phyloP scores from a whole-genome alignment of 1,284 basidiomycete genomes.

The Sanghuangporus weigelae region DNA sequence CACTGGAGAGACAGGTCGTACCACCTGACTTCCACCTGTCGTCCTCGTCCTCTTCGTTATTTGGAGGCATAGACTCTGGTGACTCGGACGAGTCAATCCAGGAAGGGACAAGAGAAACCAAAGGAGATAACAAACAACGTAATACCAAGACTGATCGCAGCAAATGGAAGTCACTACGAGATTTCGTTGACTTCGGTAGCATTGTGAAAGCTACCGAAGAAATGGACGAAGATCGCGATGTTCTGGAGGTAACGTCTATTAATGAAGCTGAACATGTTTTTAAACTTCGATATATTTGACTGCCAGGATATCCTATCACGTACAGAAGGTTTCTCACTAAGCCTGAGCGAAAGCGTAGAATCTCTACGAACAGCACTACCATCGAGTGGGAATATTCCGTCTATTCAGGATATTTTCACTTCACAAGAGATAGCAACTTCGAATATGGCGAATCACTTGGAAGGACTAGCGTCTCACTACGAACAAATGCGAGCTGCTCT shows the following conservation, averaged over 20 bases:
- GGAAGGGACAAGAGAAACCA: background rate
- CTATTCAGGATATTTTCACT: constrained; percentile 44
- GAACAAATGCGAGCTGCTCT: constrained; percentile 66
- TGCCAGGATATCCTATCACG: constrained; percentile 51
- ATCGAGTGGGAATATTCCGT: constrained; percentile 30
- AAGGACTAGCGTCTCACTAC: constrained; percentile 66
- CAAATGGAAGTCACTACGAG: constrained; percentile 73
- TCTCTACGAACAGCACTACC: constrained; percentile 52
- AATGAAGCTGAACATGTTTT: background rate
- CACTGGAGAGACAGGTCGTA: constrained; percentile 62
- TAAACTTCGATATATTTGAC: background rate
- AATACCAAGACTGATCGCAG: constrained; percentile 40
- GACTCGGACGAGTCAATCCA: constrained; percentile 21
- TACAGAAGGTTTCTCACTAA: constrained; percentile 63
- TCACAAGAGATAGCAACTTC: constrained; percentile 52
- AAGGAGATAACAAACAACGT: constrained; percentile 14
- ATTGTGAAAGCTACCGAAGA: constrained; percentile 69
- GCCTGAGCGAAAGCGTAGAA: constrained; percentile 46
- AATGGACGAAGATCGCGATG: constrained; percentile 61
- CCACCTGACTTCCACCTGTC: constrained; percentile 70
- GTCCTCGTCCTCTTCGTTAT: constrained; percentile 62
- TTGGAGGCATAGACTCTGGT: constrained; percentile 61
- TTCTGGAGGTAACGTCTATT: constrained; percentile 55
- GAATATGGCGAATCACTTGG: constrained; percentile 67
- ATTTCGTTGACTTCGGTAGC: constrained; percentile 75